Base-by-base conservation (phyloP, 148 eudicot species). In the Chenopodium quinoa region DNA sequence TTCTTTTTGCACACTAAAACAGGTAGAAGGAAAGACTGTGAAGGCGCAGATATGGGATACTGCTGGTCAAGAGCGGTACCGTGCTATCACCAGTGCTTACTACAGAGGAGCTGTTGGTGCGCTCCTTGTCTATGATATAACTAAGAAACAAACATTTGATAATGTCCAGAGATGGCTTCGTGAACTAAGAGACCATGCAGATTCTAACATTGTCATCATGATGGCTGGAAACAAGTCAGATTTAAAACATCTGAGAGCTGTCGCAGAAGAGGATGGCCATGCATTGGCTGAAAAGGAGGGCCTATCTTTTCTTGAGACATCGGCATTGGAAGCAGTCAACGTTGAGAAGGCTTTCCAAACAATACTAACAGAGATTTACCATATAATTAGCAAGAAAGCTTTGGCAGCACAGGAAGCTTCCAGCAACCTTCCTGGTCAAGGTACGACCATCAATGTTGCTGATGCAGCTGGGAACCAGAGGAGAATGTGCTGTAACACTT, bases 11-110 rank as follows among this genome's bases (percentile, higher is more conserved):
- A 25, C 29, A 48, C 64, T 6, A 40, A 34, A 71, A 81, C 89
- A 90, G 91, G 90, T 87, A 67, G 93, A 90, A 56, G 91, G 93
- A 74, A 90, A 90, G 86, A 89, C 88, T 5, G 87, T 89, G n/a
- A 90, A 90, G 88, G 93, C 91, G 65, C 93, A 90, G 75, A 90
- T 90, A 79, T 89, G 93, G 93, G 91, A 89, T 85, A 90, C 91
- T 2, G 91, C 91, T 46, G 93, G 93, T 56, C 91, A 90, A 74
- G 93, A 90, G 81, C 89, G 91, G 79, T 90, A 90, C 78, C 83
- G 93, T 16, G 91, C 91, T 8, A 89, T 90, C 63, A 89, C 93
- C 0, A 90, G 93, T 83, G 93, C 93, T 46, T 89, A 90, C 79
- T 90, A 90, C 72, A 86, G 91, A 79, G 91, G 93, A 83, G 91